phyloP scores from a whole-genome alignment of 345 rosid genomes.

The Salix suchowensis region DNA sequence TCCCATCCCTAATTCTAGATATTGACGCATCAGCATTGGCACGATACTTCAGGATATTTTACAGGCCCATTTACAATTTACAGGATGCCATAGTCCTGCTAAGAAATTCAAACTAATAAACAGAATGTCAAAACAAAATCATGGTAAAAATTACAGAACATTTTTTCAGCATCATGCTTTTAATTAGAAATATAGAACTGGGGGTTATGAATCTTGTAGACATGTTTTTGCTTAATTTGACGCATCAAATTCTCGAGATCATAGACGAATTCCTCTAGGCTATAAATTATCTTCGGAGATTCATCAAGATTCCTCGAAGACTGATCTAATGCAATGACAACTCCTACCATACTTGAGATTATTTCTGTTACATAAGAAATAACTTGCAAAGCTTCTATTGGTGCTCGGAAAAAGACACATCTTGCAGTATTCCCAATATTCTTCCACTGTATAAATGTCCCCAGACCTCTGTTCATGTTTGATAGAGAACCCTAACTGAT shows the following conservation, averaged over 20 bases:
- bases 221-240: background rate
- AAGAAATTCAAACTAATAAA: slow-evolving; percentile 12
- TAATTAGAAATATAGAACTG: background rate
- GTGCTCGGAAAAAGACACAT: background rate
- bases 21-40: background rate
- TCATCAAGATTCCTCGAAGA: background rate
- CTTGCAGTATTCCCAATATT: too few relatives aligned
- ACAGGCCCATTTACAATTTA: slow-evolving; percentile 17
- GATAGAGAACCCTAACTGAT: background rate
- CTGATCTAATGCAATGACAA: background rate
- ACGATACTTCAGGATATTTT: background rate
- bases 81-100: background rate
- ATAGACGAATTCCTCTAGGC: background rate
- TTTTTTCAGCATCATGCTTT: background rate
- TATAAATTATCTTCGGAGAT: background rate
- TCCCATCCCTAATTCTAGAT: background rate
- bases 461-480: too few relatives aligned
- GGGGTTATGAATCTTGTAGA: background rate
- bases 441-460: too few relatives aligned
- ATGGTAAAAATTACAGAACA: background rate
- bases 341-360: background rate
- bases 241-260: background rate
- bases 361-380: background rate
- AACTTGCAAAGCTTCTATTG: background rate
- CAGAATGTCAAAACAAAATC: slow-evolving; percentile 13